phyloP scores from a whole-genome alignment of 2,329 filamentous ascomycete genomes.

The Colletotrichum musicola region DNA sequence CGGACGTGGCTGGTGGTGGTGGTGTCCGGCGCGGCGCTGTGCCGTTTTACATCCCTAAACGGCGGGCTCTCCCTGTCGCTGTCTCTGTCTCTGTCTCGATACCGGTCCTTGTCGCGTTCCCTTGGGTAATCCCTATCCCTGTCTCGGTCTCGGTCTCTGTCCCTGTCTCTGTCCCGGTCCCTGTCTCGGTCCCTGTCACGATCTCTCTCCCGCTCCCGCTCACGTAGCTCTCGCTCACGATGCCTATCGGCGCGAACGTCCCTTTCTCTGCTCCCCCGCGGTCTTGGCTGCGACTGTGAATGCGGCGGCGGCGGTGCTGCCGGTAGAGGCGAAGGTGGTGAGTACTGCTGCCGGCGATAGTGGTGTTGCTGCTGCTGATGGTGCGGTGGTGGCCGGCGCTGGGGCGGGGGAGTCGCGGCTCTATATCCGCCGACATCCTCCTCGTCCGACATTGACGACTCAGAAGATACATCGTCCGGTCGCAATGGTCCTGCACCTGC shows the following conservation, averaged over 20 bases:
- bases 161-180: conserved; percentile 31
- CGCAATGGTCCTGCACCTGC: neutral
- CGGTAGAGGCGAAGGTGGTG: neutral
- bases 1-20: conserved; percentile 30
- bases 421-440: conserved; percentile 29
- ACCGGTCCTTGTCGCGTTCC: conserved; percentile 23
- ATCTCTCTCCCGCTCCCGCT: conserved; percentile 22
- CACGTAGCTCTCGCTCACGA: conserved; percentile 19
- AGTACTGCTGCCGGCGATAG: too few species aligned
- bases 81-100: conserved; percentile 25
- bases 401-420: conserved; percentile 29
- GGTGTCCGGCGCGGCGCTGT: conserved; percentile 38
- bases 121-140: conserved; percentile 19
- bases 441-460: conserved; percentile 34
- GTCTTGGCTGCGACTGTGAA: neutral
- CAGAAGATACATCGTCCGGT: conserved; percentile 20
- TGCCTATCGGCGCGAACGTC: conserved; percentile 17
- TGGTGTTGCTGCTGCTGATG: conserved; percentile 4
- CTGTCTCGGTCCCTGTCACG: neutral
- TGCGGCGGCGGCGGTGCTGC: conserved; percentile 9
- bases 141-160: conserved; percentile 35
- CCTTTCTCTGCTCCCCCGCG: conserved; percentile 22
- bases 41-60: conserved; percentile 38
- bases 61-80: conserved; percentile 38
- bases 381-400: conserved; percentile 7